Evolutionary conservation across 192 early-diverging fungal species (phyloP).

Genomic region (Jimgerdemannia lactiflua): DNA sequence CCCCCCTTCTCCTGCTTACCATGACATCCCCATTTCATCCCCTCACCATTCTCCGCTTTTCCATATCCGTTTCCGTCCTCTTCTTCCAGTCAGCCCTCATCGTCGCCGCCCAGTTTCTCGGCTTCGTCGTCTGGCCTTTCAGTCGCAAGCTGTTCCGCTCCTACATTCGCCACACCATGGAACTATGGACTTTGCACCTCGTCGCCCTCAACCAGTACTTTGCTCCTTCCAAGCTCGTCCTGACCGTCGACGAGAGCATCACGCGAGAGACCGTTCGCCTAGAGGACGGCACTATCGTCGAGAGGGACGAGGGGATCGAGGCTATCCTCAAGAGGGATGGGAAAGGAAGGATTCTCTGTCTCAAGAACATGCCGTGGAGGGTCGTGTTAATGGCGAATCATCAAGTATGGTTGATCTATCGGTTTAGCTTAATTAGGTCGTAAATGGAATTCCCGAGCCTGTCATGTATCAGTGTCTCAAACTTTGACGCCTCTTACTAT

Average conservation of each 20-base stretch:
- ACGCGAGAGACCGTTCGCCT: slow-evolving; percentile 25
- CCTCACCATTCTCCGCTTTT: not conserved
- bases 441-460: too few species aligned
- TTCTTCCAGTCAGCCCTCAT: slow-evolving; percentile 20
- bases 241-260: slow-evolving; percentile 41
- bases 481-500: too few species aligned
- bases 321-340: slow-evolving; percentile 15
- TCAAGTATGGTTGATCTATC: slow-evolving; percentile 31
- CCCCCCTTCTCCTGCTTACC: not conserved
- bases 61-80: not conserved
- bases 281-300: not conserved
- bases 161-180: slow-evolving; percentile 16
- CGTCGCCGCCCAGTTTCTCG: slow-evolving; percentile 11
- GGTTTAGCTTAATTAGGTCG: too few species aligned
- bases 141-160: not conserved
- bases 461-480: too few species aligned
- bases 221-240: slow-evolving; percentile 43
- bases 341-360: slow-evolving; percentile 14
- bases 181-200: slow-evolving; percentile 33
- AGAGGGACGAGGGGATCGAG: slow-evolving; percentile 12
- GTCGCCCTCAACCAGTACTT: slow-evolving; percentile 48
- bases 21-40: not conserved
- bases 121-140: slow-evolving; percentile 6
- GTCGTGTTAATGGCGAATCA: slow-evolving; percentile 54
- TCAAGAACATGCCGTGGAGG: slow-evolving; percentile 39